phyloP scores from a whole-genome alignment of 768 basidiomycete species.

The Podaxis sp. region DNA sequence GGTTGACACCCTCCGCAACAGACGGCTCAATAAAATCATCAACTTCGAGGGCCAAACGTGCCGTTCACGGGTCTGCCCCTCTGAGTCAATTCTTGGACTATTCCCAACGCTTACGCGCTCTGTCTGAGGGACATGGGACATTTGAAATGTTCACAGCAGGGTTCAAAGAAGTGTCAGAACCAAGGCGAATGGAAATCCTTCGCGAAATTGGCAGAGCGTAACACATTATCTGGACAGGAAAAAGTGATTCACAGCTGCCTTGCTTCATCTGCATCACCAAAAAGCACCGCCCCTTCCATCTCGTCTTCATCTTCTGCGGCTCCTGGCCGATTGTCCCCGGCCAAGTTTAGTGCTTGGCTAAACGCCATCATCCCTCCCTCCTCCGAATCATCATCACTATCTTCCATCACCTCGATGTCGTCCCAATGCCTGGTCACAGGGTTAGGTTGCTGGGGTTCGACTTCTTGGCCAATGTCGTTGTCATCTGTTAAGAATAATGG shows the following conservation, averaged over 20 bases:
- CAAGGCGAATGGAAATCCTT: constrained; percentile 69
- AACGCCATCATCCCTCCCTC: constrained; percentile 68
- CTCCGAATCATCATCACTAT: constrained; percentile 36
- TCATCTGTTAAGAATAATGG: constrained; percentile 78
- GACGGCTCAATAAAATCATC: constrained; percentile 9
- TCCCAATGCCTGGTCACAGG: constrained; percentile 41
- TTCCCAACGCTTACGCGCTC: constrained; percentile 70
- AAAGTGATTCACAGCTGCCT: constrained; percentile 48
- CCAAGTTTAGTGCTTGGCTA: constrained; percentile 66
- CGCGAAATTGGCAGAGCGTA: constrained; percentile 76
- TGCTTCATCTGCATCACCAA: constrained; percentile 82
- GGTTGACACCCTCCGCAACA: constrained; percentile 65
- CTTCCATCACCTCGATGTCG: constrained; percentile 24
- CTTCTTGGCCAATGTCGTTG: constrained; percentile 42
- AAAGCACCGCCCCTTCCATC: constrained; percentile 69
- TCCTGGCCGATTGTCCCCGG: constrained; percentile 55
- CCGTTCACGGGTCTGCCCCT: constrained; percentile 72
- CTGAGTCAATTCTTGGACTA: constrained; percentile 84
- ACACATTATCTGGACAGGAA: constrained; percentile 18
- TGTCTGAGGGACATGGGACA: constrained; percentile 79
- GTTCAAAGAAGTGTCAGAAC: constrained; percentile 64
- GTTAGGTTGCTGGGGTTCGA: constrained; percentile 35
- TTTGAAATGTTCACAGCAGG: constrained; percentile 83
- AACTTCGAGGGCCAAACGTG: constrained; percentile 46
- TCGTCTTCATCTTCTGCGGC: constrained; percentile 75